Conservation (phyloP, 176 grass and related monocot genomes). For the Oryza punctata region DNA sequence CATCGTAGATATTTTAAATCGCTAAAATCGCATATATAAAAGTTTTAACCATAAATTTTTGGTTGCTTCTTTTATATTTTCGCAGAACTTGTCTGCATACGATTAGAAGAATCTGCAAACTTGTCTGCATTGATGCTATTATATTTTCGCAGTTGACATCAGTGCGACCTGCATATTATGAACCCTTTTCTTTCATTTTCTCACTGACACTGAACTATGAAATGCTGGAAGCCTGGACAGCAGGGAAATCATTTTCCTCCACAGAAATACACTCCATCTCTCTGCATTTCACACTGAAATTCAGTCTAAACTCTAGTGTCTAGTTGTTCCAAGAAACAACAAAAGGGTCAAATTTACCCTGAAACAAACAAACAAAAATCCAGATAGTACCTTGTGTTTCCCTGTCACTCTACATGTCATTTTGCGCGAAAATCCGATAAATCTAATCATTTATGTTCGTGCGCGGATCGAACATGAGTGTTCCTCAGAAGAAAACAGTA, state of each 20-base stretch:
- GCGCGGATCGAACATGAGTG: background rate
- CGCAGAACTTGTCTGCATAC: too few species aligned
- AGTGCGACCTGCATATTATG: background rate
- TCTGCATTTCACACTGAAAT: background rate
- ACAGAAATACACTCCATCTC: background rate
- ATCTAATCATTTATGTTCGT: background rate
- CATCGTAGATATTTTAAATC: too few species aligned
- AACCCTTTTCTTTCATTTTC: background rate
- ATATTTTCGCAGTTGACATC: background rate
- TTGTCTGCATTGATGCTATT: background rate
- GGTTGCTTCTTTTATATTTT: too few species aligned
- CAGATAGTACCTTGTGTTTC: background rate
- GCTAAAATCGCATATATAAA: too few species aligned
- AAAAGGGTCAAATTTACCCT: background rate
- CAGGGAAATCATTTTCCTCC: background rate
- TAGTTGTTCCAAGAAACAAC: background rate
- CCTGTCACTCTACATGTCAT: background rate
- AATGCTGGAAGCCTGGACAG: background rate
- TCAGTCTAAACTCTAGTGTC: too few species aligned
- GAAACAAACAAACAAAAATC: conserved; percentile 1
- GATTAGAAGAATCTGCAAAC: too few species aligned
- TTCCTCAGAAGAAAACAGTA: background rate
- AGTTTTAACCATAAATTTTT: too few species aligned
- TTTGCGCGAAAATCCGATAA: background rate
- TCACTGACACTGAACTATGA: background rate